A percentile compares a stretch with the other conserved stretches of the same genome.
These are phyloP conservation scores for Picochlorum sp. DNA, from an alignment of 139 green algal genomes.

Conservation along the genomic window DNA sequence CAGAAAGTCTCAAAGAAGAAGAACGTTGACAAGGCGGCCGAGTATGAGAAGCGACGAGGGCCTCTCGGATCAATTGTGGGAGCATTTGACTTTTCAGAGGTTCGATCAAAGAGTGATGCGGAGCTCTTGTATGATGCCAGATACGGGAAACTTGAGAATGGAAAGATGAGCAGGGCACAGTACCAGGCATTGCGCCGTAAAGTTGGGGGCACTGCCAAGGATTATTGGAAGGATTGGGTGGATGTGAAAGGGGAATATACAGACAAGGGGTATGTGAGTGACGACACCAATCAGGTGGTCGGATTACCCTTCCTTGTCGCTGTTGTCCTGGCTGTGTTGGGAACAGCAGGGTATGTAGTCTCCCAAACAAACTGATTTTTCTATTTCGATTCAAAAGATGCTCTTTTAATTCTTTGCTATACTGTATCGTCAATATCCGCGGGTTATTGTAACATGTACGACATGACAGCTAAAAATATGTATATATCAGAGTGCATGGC, in stretches of 20 bases:
- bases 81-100: slow-evolving; percentile 53
- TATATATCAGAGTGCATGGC: too few relatives aligned
- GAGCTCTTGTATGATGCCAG: slow-evolving; percentile 63
- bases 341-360: slow-evolving; percentile 40
- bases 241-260: slow-evolving; percentile 52
- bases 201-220: slow-evolving; percentile 20
- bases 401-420: not conserved
- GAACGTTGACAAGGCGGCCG: slow-evolving; percentile 17
- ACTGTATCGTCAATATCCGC: not conserved
- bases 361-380: slow-evolving; percentile 21
- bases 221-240: slow-evolving; percentile 61
- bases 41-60: slow-evolving; percentile 23
- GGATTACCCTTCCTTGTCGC: slow-evolving; percentile 51
- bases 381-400: not conserved
- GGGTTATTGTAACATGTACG: not conserved
- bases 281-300: slow-evolving; percentile 26
- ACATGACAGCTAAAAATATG: not conserved
- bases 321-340: slow-evolving; percentile 44
- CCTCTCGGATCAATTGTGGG: not conserved
- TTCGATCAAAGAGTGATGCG: slow-evolving; percentile 38
- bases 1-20: slow-evolving; percentile 6
- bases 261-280: slow-evolving; percentile 37
- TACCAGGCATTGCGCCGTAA: slow-evolving; percentile 46
- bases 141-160: slow-evolving; percentile 44
- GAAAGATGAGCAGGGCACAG: slow-evolving; percentile 48